phyloP scores from a whole-genome alignment of 805 yeast genomes.

The Cyberlindnera euphorbiae region DNA sequence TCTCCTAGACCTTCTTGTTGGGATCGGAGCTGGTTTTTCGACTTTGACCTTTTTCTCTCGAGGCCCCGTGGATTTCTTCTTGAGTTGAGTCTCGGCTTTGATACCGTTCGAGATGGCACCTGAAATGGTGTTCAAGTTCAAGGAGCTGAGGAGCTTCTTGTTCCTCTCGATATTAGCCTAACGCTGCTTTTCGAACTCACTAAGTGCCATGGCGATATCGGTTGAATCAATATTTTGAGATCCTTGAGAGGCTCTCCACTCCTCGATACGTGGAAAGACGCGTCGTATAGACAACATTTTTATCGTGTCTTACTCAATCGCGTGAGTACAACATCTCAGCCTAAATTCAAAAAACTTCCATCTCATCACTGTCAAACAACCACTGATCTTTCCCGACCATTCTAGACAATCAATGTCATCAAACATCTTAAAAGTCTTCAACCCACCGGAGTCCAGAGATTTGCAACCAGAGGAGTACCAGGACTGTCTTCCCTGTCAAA shows the following conservation, averaged over 20 bases:
- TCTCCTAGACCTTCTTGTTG: slow-evolving; percentile 74
- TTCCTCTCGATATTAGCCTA: slow-evolving; percentile 81
- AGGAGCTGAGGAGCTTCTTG: slow-evolving; percentile 62
- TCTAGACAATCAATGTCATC: too few relatives aligned
- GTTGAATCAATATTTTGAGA: too few relatives aligned
- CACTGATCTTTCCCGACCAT: too few relatives aligned
- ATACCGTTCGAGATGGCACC: slow-evolving; percentile 48
- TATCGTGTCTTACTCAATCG: too few relatives aligned
- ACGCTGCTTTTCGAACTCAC: slow-evolving; percentile 68
- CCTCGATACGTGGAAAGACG: too few relatives aligned
- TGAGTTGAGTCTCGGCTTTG: slow-evolving; percentile 25
- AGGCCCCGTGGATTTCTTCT: slow-evolving; percentile 10
- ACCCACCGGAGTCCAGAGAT: slow-evolving; percentile 25
- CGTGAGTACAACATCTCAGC: too few relatives aligned
- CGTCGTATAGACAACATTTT: too few relatives aligned
- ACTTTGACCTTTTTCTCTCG: slow-evolving; percentile 19
- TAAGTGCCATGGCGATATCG: slow-evolving; percentile 25
- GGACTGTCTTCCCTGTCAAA: slow-evolving; percentile 66
- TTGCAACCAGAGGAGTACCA: slow-evolving; percentile 36
- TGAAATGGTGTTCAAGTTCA: slow-evolving; percentile 60
- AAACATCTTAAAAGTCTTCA: slow-evolving; percentile 24
- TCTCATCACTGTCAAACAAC: background rate
- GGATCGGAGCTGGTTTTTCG: slow-evolving; percentile 31
- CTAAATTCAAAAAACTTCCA: too few relatives aligned
- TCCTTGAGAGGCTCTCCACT: too few relatives aligned